Conservation (phyloP, 345 rosid species). For the Conringia planisiliqua region DNA sequence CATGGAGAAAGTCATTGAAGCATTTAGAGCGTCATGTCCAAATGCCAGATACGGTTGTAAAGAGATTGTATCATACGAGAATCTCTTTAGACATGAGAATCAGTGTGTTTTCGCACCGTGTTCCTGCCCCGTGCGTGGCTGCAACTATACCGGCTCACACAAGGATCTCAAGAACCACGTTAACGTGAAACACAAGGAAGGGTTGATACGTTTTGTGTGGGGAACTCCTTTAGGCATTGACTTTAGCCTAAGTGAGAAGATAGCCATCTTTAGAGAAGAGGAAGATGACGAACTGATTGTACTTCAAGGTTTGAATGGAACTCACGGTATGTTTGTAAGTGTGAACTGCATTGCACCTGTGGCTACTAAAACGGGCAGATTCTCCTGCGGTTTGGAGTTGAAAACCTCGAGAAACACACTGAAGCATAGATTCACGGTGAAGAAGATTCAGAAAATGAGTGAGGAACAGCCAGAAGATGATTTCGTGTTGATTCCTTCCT, state of each 20-base stretch:
- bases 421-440: neutral
- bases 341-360: neutral
- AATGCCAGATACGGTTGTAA: constrained; percentile 41
- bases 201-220: neutral
- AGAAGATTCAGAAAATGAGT: neutral
- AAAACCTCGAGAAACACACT: neutral
- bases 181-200: constrained; percentile 26
- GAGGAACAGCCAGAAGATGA: neutral
- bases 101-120: constrained; percentile 33
- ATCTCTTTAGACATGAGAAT: constrained; percentile 38
- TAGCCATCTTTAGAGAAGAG: neutral
- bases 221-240: neutral
- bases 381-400: neutral
- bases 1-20: neutral
- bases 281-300: neutral
- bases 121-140: constrained; percentile 44
- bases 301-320: neutral
- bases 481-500: neutral
- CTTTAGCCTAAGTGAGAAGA: neutral
- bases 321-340: neutral
- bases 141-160: constrained; percentile 37
- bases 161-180: constrained; percentile 37
- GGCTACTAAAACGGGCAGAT: neutral
- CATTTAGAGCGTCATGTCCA: constrained; percentile 31
- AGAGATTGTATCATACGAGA: constrained; percentile 14